phyloP scores from a whole-genome alignment of 1,284 basidiomycete species.

The Rhodotorula sp. region DNA sequence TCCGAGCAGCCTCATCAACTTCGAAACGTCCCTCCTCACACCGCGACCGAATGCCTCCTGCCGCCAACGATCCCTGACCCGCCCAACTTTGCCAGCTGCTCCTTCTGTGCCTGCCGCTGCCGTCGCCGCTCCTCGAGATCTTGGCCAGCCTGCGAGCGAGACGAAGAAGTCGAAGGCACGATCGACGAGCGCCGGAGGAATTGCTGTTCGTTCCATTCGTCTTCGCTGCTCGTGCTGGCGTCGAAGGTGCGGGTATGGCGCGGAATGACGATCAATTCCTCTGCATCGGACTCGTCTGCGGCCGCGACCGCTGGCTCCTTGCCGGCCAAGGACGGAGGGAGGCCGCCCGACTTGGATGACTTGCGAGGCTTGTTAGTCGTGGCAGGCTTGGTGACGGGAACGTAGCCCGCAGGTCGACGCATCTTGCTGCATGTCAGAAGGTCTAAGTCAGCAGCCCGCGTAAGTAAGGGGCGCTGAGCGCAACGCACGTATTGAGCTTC shows the following conservation, averaged over 20 bases:
- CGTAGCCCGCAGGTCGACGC: constrained; percentile 43
- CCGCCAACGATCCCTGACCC: background rate
- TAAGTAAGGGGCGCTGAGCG: background rate
- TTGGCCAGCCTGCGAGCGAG: background rate
- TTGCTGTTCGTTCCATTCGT: constrained; percentile 14
- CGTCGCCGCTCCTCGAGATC: constrained; percentile 8
- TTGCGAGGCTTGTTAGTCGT: constrained; percentile 13
- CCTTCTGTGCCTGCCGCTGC: constrained; percentile 2
- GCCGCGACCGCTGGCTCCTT: constrained; percentile 6
- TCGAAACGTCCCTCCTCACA: background rate
- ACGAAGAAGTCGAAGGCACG: background rate
- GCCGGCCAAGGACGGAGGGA: constrained; percentile 11
- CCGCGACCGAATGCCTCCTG: constrained; percentile 17
- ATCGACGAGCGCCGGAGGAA: constrained; percentile 4
- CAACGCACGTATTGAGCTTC: constrained; percentile 43
- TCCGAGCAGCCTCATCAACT: background rate
- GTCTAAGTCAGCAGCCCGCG: background rate
- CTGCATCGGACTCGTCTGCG: background rate
- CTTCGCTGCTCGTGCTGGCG: background rate
- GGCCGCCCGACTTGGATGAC: constrained; percentile 28
- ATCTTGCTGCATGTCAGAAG: constrained; percentile 36
- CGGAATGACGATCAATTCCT: background rate
- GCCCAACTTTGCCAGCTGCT: background rate
- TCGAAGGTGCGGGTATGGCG: background rate
- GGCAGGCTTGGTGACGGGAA: constrained; percentile 28